Conservation (phyloP, 2,329 filamentous ascomycete genomes). For the Meredithiella fracta region DNA sequence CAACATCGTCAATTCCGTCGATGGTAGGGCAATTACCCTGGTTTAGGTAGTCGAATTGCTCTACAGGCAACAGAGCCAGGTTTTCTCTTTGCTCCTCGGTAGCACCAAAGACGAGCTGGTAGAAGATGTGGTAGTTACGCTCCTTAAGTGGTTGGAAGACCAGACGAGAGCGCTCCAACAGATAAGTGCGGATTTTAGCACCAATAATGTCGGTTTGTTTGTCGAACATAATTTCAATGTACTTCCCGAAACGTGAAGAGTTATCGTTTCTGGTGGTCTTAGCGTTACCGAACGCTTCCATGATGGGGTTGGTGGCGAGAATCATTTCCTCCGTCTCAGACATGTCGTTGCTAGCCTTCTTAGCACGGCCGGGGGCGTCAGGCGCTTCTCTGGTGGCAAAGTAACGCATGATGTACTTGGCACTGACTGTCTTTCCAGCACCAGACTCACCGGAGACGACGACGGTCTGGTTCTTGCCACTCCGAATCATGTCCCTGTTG, state of each 20-base stretch:
- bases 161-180: constrained; percentile 84
- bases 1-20: constrained; percentile 87
- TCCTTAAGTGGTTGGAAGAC: constrained; percentile 97
- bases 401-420: constrained; percentile 99
- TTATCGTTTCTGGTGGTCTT: constrained; percentile 99
- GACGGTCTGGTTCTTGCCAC: constrained; percentile 91
- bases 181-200: constrained; percentile 89
- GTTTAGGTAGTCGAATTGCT: constrained; percentile 91
- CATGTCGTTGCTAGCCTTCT: constrained; percentile 64
- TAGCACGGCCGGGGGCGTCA: constrained; percentile 63
- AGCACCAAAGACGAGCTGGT: constrained; percentile 88
- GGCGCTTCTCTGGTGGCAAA: constrained; percentile 94
- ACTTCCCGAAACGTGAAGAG: constrained; percentile 96
- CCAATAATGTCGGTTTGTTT: constrained; percentile 89
- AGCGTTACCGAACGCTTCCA: constrained; percentile 98
- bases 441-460: constrained; percentile 98
- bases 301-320: constrained; percentile 93
- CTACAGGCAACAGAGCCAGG: constrained; percentile 61
- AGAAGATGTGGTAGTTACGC: constrained; percentile 98
- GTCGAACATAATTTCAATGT: constrained; percentile 99
- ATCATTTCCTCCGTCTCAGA: constrained; percentile 98
- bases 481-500: constrained; percentile 81
- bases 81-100: constrained; percentile 67
- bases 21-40: constrained; percentile 84
- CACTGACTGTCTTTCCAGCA: constrained; percentile 96